Evolutionary conservation across 2,329 filamentous ascomycete species (phyloP), one percentile per base, ranked within the genome.

Genomic region (Xylaria sp.): DNA sequence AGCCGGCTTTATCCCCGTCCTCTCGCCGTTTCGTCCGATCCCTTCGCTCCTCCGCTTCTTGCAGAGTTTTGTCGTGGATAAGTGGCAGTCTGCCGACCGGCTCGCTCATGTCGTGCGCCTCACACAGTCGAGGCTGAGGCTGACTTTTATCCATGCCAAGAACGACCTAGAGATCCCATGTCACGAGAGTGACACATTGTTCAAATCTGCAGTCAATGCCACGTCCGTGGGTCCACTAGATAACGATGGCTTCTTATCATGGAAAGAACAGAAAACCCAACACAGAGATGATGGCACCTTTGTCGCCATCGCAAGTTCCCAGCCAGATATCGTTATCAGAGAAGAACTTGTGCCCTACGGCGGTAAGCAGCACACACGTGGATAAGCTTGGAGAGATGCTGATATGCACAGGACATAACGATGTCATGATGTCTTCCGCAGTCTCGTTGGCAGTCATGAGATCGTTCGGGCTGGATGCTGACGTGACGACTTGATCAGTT

Each of bases 161-260:
- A 84, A 96, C 66, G 93, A 97, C 69, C 76, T 77, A 54, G 91
- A 96, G 63, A 96, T 97, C 55, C 86, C 90, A 0, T 93, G 85
- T 74, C 80, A 76, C 1, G 86, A 92, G 66, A 85, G 86, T 40
- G 81, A 87, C 62, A 78, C 76, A 60, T 72, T 90, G 1, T 91
- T 90, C 67, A 74, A 74, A 24, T 78, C 81, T 0, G 83, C 86
- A 0, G 82, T 82, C 1, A 79, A 78, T 48, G 81, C 82, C 41
- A 77, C 78, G 1, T 68, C 75, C 2, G 61, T 67, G 40, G 70
- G 69, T 5, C 64, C 65, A 0, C 47, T 75, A 7, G 71, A 72
- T 24, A 69, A 74, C 2, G 69, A 65, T 4, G 69, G 69, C 1
- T 78, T 80, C 45, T 67, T 71, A 2, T 66, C 66, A 2, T 76